phyloP scores from a whole-genome alignment of 1,139 yeast species.

The Wickerhamiella pararugosa region DNA sequence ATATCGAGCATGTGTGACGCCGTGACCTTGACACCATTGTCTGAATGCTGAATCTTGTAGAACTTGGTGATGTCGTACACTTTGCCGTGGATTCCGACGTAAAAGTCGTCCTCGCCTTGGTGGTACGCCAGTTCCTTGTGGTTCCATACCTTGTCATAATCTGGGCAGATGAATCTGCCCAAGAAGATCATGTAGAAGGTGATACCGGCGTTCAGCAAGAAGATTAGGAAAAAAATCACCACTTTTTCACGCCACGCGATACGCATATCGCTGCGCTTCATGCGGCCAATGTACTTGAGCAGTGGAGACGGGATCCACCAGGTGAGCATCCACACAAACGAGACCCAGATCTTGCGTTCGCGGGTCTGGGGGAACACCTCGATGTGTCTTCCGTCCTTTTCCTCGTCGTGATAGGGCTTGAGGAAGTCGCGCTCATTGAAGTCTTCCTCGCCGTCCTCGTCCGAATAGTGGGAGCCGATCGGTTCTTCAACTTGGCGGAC shows the following conservation, averaged over 20 bases:
- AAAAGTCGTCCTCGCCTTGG: slow-evolving; percentile 25
- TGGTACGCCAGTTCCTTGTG: slow-evolving; percentile 24
- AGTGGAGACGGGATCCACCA: slow-evolving; percentile 29
- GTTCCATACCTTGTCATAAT: slow-evolving; percentile 29
- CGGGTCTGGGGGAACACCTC: slow-evolving; percentile 22
- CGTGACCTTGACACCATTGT: slow-evolving; percentile 22
- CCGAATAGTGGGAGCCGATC: slow-evolving; percentile 6
- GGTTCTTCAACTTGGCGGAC: slow-evolving; percentile 13
- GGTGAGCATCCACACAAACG: slow-evolving; percentile 26
- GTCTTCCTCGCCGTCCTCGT: slow-evolving; percentile 11
- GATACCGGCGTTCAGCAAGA: slow-evolving; percentile 24
- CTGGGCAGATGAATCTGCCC: slow-evolving; percentile 27
- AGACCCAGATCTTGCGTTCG: slow-evolving; percentile 26
- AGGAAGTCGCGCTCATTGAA: slow-evolving; percentile 17
- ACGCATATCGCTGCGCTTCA: slow-evolving; percentile 27
- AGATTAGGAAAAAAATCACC: slow-evolving; percentile 24
- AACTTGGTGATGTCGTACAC: slow-evolving; percentile 30
- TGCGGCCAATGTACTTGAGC: slow-evolving; percentile 22
- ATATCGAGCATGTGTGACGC: slow-evolving; percentile 23
- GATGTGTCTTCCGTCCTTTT: slow-evolving; percentile 15
- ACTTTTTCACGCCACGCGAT: slow-evolving; percentile 31
- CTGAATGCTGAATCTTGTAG: slow-evolving; percentile 29
- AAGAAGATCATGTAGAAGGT: slow-evolving; percentile 30
- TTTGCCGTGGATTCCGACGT: slow-evolving; percentile 27
- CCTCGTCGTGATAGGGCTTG: slow-evolving; percentile 18